Conservation (phyloP, 495 filamentous ascomycete genomes). For the Paragyromitra xinjiangensis region DNA sequence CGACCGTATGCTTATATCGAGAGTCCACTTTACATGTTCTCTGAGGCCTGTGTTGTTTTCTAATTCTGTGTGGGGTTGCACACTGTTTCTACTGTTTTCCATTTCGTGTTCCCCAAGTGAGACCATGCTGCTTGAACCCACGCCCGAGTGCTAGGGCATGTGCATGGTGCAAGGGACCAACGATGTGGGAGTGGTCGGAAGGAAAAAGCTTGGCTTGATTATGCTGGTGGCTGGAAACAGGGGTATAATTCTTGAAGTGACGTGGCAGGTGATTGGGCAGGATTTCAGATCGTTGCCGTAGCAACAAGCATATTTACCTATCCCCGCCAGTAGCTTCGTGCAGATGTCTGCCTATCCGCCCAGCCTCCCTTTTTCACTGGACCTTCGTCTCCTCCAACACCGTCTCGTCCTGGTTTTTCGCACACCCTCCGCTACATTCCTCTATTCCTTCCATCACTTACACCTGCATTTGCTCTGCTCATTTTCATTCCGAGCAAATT, state of each 20-base stretch:
- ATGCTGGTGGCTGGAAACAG: neutral
- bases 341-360: neutral
- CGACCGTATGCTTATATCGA: conserved; percentile 8
- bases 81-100: no score
- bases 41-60: no score
- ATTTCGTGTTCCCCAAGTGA: no score
- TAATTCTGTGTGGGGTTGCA: no score
- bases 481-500: conserved; percentile 24
- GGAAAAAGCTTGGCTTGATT: no score
- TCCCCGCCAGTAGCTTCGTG: conserved; percentile 19
- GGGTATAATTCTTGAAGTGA: neutral
- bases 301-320: conserved; percentile 48
- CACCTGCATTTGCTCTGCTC: conserved; percentile 13
- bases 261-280: conserved; percentile 22
- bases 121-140: no score
- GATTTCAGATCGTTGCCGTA: conserved; percentile 25
- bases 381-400: conserved; percentile 5
- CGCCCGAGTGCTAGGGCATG: no score
- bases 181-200: neutral
- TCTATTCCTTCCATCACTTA: neutral
- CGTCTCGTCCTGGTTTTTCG: conserved; percentile 20
- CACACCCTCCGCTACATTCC: conserved; percentile 15
- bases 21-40: neutral
- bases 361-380: conserved; percentile 50
- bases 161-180: neutral